Evolutionary conservation across 108 stramenopile species (phyloP), one percentile per base, ranked within the genome.

Genomic region (Cyclotella atomus): DNA sequence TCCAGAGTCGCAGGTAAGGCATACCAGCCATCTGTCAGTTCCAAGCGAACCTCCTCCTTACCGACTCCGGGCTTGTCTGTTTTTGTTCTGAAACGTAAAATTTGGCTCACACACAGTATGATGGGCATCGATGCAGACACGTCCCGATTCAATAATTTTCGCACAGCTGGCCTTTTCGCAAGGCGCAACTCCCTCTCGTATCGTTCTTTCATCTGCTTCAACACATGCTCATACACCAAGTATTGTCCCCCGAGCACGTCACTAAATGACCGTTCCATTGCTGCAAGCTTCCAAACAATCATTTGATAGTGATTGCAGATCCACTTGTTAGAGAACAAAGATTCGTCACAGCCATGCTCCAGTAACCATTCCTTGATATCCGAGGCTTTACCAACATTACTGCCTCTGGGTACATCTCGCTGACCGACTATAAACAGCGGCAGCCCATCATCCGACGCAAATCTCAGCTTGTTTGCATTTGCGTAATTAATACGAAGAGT

Each of bases 21-120:
- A 79, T 95, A 93, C 95, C 95, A 95, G 0, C 92, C 92, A 79
- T 95, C 95, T 14, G 87, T 89, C 25, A 93, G 74, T 70, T 91
- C 89, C 29, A 93, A 14, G 29, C 74, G 52, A 25, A 59, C 55
- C 34, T 74, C 84, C 27, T 59, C 66, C 21, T 33, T 43, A 44
- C 35, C 15, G 34, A 24, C 55, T 8, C 28, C 52, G 19, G 25
- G 46, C n/a, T 32, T 44, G 32, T 24, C 27, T n/a, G 45, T 8
- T 21, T 80, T 80, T 8, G 47, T 69, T 47, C 73, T 69, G 47
- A 75, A 70, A 20, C 35, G 67, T 59, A 88, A 54, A 50, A 87
- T 69, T 67, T 85, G 77, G 46, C 79, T 74, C 2, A 94, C 86
- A 47, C 85, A 86, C 16, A 94, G 63, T 53, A 88, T 85, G 34